Evolutionary conservation across 306 rosid species (phyloP).

Genomic region (Cucurbita maxima): DNA sequence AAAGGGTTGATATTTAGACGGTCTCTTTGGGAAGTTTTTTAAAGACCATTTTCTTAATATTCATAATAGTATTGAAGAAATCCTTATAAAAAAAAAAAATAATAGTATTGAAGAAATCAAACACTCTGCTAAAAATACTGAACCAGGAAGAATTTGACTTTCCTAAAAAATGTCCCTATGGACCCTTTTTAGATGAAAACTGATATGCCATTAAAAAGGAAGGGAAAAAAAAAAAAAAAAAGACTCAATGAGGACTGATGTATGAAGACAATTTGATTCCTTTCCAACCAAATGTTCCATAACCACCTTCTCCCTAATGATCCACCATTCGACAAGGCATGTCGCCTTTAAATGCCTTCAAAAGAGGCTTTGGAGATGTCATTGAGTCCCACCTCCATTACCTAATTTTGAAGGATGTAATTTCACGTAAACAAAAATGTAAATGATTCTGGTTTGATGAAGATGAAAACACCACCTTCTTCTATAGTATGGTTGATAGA

Average conservation of each 20-base stretch:
- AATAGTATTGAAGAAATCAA: not conserved
- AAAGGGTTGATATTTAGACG: not conserved
- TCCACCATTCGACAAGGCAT: not conserved
- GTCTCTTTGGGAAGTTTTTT: not conserved
- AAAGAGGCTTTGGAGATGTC: not conserved
- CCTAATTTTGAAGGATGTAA: not conserved
- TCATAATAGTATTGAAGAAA: not conserved
- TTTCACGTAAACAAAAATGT: not conserved
- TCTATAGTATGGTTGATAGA: not conserved
- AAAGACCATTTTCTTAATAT: no score
- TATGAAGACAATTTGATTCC: no score
- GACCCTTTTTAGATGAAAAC: no score
- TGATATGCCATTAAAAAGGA: no score
- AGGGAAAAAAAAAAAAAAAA: no score
- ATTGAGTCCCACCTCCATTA: not conserved
- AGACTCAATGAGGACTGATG: no score
- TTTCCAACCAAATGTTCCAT: no score
- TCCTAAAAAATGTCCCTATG: not conserved
- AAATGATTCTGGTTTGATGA: not conserved
- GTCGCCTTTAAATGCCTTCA: not conserved
- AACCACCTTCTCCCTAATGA: not conserved
- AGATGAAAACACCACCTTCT: not conserved
- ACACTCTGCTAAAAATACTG: not conserved
- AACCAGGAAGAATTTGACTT: not conserved
- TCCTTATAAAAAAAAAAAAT: no score